Evolutionary conservation across 768 basidiomycete species (phyloP).

Genomic region (Suillus subaureus): DNA sequence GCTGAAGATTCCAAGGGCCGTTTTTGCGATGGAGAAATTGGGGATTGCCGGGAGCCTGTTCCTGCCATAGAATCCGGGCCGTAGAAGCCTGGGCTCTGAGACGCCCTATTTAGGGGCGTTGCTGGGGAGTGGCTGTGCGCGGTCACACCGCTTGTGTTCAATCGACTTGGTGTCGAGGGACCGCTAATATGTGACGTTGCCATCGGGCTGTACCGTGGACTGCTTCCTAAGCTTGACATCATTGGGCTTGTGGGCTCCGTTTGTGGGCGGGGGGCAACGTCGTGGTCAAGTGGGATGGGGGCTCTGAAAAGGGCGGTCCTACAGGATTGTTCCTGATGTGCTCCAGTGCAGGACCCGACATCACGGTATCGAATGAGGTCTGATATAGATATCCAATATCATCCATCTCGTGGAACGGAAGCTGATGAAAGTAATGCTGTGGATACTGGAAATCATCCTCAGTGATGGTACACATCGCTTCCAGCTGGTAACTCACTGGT

Average conservation of each 20-base stretch:
- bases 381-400: neutral
- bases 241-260: neutral
- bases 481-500: neutral
- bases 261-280: neutral
- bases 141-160: slow-evolving; percentile 2
- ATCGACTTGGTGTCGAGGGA: slow-evolving; percentile 15
- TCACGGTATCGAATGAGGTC: too few species aligned
- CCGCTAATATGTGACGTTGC: neutral
- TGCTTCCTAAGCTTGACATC: neutral
- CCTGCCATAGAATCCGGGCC: slow-evolving; percentile 9
- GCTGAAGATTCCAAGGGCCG: slow-evolving; percentile 18
- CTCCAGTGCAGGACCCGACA: neutral
- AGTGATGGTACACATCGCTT: neutral
- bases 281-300: neutral
- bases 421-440: neutral
- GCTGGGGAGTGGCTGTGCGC: slow-evolving; percentile 23
- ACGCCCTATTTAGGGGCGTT: slow-evolving; percentile 18
- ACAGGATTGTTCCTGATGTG: neutral
- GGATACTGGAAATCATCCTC: neutral
- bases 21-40: slow-evolving; percentile 25
- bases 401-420: neutral
- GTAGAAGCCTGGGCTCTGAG: slow-evolving; percentile 7
- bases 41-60: slow-evolving; percentile 13
- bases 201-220: slow-evolving; percentile 5
- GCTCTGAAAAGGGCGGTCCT: neutral